These are phyloP conservation scores for Ochetophila trinervis DNA, from an alignment of 306 rosid genomes.

Conservation along the genomic window DNA sequence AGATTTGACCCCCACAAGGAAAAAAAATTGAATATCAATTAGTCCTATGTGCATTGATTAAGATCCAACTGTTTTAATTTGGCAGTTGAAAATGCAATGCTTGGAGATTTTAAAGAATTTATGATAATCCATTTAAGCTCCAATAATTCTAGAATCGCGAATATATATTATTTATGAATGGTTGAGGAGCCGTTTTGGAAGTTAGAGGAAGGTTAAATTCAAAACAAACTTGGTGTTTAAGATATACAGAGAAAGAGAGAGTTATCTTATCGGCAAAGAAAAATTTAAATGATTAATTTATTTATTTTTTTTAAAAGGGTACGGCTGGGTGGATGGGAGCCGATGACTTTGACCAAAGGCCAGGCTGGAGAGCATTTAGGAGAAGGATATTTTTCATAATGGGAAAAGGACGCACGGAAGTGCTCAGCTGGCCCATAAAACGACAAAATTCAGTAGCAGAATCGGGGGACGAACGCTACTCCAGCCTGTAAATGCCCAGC, in stretches of 20 bases:
- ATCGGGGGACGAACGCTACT: conserved; percentile 37
- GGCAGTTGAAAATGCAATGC: background rate
- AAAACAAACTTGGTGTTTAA: conserved; percentile 20
- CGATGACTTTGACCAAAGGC: conserved; percentile 41
- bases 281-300: no score
- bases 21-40: background rate
- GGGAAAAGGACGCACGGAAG: conserved; percentile 32
- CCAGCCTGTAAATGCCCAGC: conserved; percentile 48
- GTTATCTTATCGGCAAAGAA: background rate
- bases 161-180: background rate
- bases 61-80: background rate
- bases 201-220: conserved; percentile 10
- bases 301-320: background rate
- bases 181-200: conserved; percentile 26
- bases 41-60: background rate
- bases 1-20: background rate
- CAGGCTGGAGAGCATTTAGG: conserved; percentile 43
- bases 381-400: conserved; percentile 1
- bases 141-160: no score
- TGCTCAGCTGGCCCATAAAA: conserved; percentile 37
- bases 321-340: conserved; percentile 22
- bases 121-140: background rate
- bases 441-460: conserved; percentile 40
- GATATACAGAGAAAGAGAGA: background rate
- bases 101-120: background rate